Conservation (phyloP, 2,329 filamentous ascomycete genomes). For the Clonostachys chloroleuca region DNA sequence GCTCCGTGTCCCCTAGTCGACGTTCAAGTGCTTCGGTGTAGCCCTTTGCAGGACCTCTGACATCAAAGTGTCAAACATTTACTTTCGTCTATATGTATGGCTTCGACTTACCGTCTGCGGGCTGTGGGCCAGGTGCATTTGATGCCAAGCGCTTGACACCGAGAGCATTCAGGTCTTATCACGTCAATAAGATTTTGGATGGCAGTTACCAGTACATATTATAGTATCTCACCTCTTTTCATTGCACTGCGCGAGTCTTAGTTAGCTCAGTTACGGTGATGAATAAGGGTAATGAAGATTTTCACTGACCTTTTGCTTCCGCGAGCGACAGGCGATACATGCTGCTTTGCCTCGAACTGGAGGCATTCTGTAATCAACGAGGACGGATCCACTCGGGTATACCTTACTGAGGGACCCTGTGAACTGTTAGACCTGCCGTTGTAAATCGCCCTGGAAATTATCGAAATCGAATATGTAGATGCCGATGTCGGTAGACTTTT, state of each 20-base stretch:
- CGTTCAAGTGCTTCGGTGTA: slow-evolving; percentile 36
- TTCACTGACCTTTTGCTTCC: slow-evolving; percentile 11
- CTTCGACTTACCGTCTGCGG: slow-evolving; percentile 8
- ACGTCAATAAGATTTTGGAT: neutral
- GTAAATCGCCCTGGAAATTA: too few relatives aligned
- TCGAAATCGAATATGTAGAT: neutral
- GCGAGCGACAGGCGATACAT: slow-evolving; percentile 10
- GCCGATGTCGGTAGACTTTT: neutral
- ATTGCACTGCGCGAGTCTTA: slow-evolving; percentile 1
- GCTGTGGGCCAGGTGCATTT: slow-evolving; percentile 7
- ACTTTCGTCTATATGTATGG: neutral
- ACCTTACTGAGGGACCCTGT: neutral
- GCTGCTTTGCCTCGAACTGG: slow-evolving; percentile 8
- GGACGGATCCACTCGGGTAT: neutral
- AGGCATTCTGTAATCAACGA: slow-evolving; percentile 15
- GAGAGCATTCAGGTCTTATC: slow-evolving; percentile 5
- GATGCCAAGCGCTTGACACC: slow-evolving; percentile 4
- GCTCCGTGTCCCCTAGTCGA: slow-evolving; percentile 33
- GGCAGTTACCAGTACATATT: neutral
- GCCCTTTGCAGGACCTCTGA: slow-evolving; percentile 38
- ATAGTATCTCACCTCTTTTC: slow-evolving; percentile 1
- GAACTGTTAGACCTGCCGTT: neutral
- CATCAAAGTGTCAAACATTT: neutral
- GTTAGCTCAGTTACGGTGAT: neutral
- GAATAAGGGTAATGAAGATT: neutral